Evolutionary conservation across 1,284 basidiomycete genomes (phyloP).

Genomic region (Pseudozyma hubeiensis): DNA sequence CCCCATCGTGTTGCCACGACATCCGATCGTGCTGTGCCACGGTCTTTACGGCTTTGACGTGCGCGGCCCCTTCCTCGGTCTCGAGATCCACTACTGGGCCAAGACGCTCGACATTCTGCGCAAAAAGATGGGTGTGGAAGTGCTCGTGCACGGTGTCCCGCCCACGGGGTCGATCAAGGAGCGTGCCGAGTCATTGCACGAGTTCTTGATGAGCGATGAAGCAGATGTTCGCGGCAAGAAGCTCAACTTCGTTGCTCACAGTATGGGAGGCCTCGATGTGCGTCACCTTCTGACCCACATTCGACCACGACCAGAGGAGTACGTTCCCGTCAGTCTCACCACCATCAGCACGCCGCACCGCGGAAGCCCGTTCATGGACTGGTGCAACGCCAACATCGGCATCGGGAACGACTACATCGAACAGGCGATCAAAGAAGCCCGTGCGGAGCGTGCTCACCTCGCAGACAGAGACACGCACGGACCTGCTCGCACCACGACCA

Average conservation of each 20-base stretch:
- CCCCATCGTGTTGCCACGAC: conserved; percentile 80
- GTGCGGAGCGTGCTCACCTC: conserved; percentile 30
- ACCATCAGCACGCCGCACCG: conserved; percentile 93
- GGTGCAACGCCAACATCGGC: conserved; percentile 76
- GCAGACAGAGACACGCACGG: conserved; percentile 23
- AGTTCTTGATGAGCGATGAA: conserved; percentile 76
- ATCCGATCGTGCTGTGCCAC: conserved; percentile 93
- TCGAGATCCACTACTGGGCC: conserved; percentile 91
- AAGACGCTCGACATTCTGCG: conserved; percentile 85
- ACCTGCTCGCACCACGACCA: conserved; percentile 18
- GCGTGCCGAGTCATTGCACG: conserved; percentile 82
- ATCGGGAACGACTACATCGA: conserved; percentile 66
- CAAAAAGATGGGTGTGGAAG: conserved; percentile 86
- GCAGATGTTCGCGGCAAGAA: conserved; percentile 75
- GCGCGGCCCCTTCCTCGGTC: conserved; percentile 77
- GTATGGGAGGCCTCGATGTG: conserved; percentile 76
- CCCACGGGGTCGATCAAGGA: conserved; percentile 91
- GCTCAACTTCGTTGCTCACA: conserved; percentile 93
- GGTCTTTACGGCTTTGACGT: conserved; percentile 91
- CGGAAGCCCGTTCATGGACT: conserved; percentile 99
- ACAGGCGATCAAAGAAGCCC: conserved; percentile 53
- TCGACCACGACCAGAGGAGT: conserved; percentile 77
- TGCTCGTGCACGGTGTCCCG: conserved; percentile 94
- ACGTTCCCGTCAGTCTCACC: conserved; percentile 87
- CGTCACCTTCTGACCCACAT: conserved; percentile 89